Conservation (phyloP, 163 green algal species). For the Scenedesmus sp. region DNA sequence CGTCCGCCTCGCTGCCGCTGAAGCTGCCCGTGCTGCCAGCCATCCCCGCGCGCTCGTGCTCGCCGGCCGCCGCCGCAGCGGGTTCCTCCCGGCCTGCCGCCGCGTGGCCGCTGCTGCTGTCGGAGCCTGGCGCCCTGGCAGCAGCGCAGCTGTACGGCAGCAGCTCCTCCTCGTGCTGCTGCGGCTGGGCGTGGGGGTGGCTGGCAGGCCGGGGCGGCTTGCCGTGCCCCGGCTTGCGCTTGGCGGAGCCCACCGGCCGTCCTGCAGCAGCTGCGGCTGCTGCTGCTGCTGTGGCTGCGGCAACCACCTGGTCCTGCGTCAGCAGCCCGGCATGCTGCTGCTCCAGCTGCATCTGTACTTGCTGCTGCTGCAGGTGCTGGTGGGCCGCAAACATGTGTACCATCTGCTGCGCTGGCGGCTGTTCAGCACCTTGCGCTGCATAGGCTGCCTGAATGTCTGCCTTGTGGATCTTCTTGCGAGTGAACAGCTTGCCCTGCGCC, state of each 20-base stretch:
- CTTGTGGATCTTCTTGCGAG: constrained; percentile 50
- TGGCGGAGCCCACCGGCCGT: constrained; percentile 28
- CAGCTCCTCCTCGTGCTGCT: background rate
- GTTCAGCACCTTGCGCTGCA: background rate
- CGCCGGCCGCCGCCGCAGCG: constrained; percentile 1
- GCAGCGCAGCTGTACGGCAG: background rate
- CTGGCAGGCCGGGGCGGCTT: background rate
- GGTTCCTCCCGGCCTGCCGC: background rate
- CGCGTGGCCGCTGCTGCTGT: background rate
- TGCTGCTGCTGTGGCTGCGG: constrained; percentile 15
- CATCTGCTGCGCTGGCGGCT: background rate
- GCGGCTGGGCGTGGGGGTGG: background rate
- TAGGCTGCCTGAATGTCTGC: constrained; percentile 5
- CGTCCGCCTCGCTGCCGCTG: constrained; percentile 9
- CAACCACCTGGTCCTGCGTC: constrained; percentile 21
- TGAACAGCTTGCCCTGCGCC: constrained; percentile 34
- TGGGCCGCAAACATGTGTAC: background rate
- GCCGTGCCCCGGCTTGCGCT: constrained; percentile 30
- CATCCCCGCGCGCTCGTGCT: background rate
- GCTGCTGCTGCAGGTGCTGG: constrained; percentile 21
- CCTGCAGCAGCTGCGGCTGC: constrained; percentile 18
- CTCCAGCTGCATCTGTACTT: background rate
- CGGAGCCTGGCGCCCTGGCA: background rate
- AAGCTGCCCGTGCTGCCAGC: constrained; percentile 2
- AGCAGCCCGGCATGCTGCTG: background rate